Base-by-base conservation (phyloP, 2,329 filamentous ascomycete species). In the Corynespora cassiicola region DNA sequence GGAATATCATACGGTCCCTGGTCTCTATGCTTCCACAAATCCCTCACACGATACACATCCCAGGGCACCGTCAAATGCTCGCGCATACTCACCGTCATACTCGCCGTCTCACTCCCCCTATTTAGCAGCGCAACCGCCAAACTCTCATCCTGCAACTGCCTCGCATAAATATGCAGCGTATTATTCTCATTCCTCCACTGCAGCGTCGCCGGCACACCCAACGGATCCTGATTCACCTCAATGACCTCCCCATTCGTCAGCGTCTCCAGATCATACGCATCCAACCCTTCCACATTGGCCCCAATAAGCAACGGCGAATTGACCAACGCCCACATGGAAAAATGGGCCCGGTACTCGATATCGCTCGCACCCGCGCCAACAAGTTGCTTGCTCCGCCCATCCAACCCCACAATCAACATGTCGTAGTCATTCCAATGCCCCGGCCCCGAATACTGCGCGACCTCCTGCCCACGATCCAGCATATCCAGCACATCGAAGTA, bases 161-260 rank as follows among this genome's bases (percentile, higher is more conserved):
- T 49, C 6, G 52, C 40, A 24, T 56, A 56, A 23, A 56, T 52
- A 31, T 56, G 52, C 25, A 45, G 36, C 10, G 17, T 37, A n/a
- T 43, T 44, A 25, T 53, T 36, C 16, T 38, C 42, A 15, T 36
- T 31, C 6, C 34, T 19, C 33, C 39, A 53, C 21, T 48, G 43
- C 30, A 53, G 20, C 1, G 40, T 43, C 4, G 44, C 41, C 2
- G 45, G 32, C 23, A 39, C 27, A 8, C 52, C 52, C 14, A 53
- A 45, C 14, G 47, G 38, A 27, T 71, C 68, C 42, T 74, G 70
- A 18, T 63, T 71, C 17, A 73, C 47, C n/a, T 55, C 71, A 19
- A 74, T 71, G 26, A 74, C 63, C n/a, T 71, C 72, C 7, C 62
- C 54, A 43, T 73, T 74, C 24, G 61, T 65, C 10, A 74, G 54